These are phyloP conservation scores for Plenodomus lindquistii DNA, from an alignment of 2,329 filamentous ascomycete species.

Conservation along the genomic window DNA sequence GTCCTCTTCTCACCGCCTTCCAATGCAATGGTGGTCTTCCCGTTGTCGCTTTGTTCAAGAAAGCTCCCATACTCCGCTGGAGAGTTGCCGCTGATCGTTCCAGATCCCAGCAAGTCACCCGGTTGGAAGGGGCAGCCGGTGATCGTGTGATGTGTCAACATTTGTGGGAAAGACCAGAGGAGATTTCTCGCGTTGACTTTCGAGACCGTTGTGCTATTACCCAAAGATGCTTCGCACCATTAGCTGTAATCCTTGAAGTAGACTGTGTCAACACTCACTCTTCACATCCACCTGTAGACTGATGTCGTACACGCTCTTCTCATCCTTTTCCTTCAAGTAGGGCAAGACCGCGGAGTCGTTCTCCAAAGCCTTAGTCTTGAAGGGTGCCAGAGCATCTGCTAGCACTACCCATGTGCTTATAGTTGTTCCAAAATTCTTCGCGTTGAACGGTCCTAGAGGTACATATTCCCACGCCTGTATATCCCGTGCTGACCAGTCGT, in stretches of 20 bases:
- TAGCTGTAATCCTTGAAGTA: constrained; percentile 6
- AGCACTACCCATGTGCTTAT: constrained; percentile 81
- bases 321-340: constrained; percentile 66
- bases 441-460: constrained; percentile 79
- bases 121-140: constrained; percentile 75
- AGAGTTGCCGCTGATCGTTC: constrained; percentile 72
- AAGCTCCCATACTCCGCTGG: constrained; percentile 67
- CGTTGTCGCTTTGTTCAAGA: constrained; percentile 71
- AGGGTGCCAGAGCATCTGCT: constrained; percentile 74
- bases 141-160: constrained; percentile 78
- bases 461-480: constrained; percentile 86
- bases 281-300: constrained; percentile 68
- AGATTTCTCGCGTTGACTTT: constrained; percentile 67
- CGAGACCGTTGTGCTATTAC: constrained; percentile 61
- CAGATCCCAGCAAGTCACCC: constrained; percentile 76
- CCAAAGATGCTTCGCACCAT: constrained; percentile 46
- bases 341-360: constrained; percentile 61
- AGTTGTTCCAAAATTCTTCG: constrained; percentile 80
- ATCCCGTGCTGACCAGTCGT: constrained; percentile 85
- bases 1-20: constrained; percentile 67
- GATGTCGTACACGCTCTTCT: constrained; percentile 69
- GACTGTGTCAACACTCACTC: constrained; percentile 32
- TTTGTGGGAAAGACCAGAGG: constrained; percentile 82
- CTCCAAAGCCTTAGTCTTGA: constrained; percentile 59
- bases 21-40: constrained; percentile 66